A percentile compares a stretch with the other conserved stretches of the same genome.
Conservation (phyloP, 805 yeast genomes). For the Candida pseudoglaebosa region DNA sequence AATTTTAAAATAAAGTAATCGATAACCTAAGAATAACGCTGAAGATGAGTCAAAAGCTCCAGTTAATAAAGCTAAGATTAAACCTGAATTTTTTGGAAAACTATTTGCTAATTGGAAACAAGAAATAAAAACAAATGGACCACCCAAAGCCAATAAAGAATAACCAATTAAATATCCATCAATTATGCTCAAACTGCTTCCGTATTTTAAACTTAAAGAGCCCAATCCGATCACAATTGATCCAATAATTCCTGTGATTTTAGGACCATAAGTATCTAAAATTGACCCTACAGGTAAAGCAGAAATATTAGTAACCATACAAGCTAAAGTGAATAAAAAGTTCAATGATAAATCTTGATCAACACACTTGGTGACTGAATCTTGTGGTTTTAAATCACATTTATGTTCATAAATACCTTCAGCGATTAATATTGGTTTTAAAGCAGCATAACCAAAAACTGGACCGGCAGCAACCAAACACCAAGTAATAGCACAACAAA, state of each 20-base stretch:
- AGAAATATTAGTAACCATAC: conserved; percentile 78
- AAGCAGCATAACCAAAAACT: conserved; percentile 92
- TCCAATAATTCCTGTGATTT: conserved; percentile 74
- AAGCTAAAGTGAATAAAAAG: conserved; percentile 78
- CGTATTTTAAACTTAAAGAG: conserved; percentile 43
- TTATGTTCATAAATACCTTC: conserved; percentile 72
- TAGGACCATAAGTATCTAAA: conserved; percentile 77
- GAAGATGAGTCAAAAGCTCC: conserved; percentile 95
- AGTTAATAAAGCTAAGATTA: conserved; percentile 74
- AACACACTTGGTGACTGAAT: conserved; percentile 42
- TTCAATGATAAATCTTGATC: conserved; percentile 83
- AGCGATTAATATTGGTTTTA: conserved; percentile 72
- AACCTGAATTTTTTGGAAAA: conserved; percentile 79
- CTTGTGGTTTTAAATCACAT: conserved; percentile 37
- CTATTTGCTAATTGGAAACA: conserved; percentile 84
- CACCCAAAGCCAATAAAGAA: conserved; percentile 76
- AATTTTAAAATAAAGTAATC: conserved; percentile 54
- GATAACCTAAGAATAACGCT: conserved; percentile 76
- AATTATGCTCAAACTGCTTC: conserved; percentile 22
- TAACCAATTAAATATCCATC: conserved; percentile 79
- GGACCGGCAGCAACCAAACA: conserved; percentile 91
- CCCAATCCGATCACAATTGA: conserved; percentile 56
- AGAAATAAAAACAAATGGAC: conserved; percentile 90
- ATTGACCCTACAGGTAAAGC: conserved; percentile 81
- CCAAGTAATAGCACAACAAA: conserved; percentile 76